Percentiles rank a stretch among this genome's conserved stretches.
Evolutionary conservation across 2,329 filamentous ascomycete genomes (phyloP).

Genomic region (Venturia effusa): DNA sequence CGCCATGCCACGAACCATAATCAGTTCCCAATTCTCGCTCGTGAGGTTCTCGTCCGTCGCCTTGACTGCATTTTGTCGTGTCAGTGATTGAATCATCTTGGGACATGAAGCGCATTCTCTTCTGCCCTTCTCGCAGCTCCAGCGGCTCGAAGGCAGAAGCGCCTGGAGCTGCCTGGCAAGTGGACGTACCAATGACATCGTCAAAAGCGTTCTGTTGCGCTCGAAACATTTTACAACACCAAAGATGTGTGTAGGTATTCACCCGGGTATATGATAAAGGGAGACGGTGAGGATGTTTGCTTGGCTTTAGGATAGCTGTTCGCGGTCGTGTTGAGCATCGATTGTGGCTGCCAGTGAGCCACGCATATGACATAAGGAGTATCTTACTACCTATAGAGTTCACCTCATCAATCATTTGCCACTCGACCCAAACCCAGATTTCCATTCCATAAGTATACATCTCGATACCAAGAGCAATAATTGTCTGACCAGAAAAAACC

Average conservation of each 20-base stretch:
- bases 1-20: conserved; percentile 37
- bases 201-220: conserved; percentile 57
- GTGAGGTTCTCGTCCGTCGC: conserved; percentile 98
- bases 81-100: not conserved
- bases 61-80: conserved; percentile 42
- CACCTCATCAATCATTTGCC: no score
- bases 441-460: no score
- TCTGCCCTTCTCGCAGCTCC: not conserved
- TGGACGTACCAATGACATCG: conserved; percentile 52
- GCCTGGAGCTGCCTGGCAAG: not conserved
- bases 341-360: not conserved
- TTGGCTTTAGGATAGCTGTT: not conserved
- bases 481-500: no score
- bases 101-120: not conserved
- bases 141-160: not conserved
- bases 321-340: not conserved
- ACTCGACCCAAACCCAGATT: no score
- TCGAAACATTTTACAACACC: conserved; percentile 31
- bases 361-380: not conserved
- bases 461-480: no score
- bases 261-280: not conserved
- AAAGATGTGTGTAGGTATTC: not conserved
- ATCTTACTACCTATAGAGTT: no score
- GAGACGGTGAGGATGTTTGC: not conserved
- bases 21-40: conserved; percentile 65